phyloP scores from a whole-genome alignment of 768 basidiomycete genomes.

The Cyathus striatus region DNA sequence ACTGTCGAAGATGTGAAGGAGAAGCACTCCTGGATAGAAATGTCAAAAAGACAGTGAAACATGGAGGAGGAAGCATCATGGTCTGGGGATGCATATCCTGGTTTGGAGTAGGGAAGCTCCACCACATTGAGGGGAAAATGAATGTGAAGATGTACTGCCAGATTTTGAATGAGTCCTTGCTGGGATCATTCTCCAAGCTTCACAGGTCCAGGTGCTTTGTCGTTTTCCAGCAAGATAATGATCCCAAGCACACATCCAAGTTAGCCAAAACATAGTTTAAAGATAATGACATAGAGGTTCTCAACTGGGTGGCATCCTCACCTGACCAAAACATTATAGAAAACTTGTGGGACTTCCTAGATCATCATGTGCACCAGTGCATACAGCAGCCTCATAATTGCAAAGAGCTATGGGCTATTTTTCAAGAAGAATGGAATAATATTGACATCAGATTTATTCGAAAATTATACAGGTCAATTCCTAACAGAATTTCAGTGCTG shows the following conservation, averaged over 20 bases:
- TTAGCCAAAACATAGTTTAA: constrained; percentile 18
- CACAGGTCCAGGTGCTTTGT: constrained; percentile 5
- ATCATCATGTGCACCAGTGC: neutral
- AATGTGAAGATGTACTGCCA: constrained; percentile 11
- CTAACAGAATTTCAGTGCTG: constrained; percentile 11
- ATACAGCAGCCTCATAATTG: neutral
- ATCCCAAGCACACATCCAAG: constrained; percentile 27
- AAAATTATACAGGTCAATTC: constrained; percentile 11
- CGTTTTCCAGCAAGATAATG: constrained; percentile 29
- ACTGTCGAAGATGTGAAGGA: constrained; percentile 11
- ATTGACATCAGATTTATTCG: constrained; percentile 8
- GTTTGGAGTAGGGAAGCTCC: constrained; percentile 15
- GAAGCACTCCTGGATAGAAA: constrained; percentile 10
- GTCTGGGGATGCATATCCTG: constrained; percentile 24
- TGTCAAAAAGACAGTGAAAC: constrained; percentile 17
- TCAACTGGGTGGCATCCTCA: constrained; percentile 22
- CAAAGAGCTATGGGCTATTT: constrained; percentile 16
- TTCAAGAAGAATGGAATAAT: constrained; percentile 22
- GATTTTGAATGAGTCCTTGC: constrained; percentile 16
- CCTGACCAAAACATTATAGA: constrained; percentile 29
- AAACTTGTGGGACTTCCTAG: constrained; percentile 20
- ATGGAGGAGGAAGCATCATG: constrained; percentile 21
- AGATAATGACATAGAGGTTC: constrained; percentile 14
- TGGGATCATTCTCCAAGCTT: constrained; percentile 15
- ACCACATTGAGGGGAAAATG: constrained; percentile 20